Evolutionary conservation across 306 rosid species (phyloP), one percentile per base, ranked within the genome.

Genomic region (Vicia sativa): DNA sequence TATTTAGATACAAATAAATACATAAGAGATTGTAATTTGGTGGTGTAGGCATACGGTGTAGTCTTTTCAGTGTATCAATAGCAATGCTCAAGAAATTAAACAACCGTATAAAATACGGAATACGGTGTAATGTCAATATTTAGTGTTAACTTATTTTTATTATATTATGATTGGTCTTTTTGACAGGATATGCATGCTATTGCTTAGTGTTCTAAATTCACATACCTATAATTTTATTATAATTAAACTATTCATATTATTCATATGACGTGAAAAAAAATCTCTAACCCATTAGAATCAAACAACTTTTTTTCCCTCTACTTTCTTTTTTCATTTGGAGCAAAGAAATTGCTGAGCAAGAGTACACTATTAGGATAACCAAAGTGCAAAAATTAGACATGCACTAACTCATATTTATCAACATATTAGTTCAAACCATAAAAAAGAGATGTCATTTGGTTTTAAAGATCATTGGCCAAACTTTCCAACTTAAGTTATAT

Each of bases 331-430:
- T 19, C 23, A 11, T 55, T 63, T 74, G 46, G 52, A 15, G 37
- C 64, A 72, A 72, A 77, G 23, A 21, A 71, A 72, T 28, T 35
- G 35, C 49, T 46, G 65, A 45, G 45, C 68, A 58, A 37, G 54
- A 52, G 1, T 7, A 10, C 71, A 62, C 16, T 61, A 29, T 28
- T 77, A 45, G 31, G 57, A 56, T 16, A 38, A 71, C 29, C 59
- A 12, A 54, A 54, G 54, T 19, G 42, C 19, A 44, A 42, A 56
- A 29, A 59, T 71, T 37, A 46, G 29, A 45, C 48, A 56, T 5
- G 62, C 73, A 77, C 81, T 71, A 35, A 64, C 45, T 25, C 54
- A 56, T 71, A 46, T 25, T 76, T 53, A 76, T 69, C 71, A 43
- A 43, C 11, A 31, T 42, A 16, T 37, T 67, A 19, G 62, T 38